phyloP scores from a whole-genome alignment of 2,329 filamentous ascomycete genomes.

The Aspergillus ochraceus region DNA sequence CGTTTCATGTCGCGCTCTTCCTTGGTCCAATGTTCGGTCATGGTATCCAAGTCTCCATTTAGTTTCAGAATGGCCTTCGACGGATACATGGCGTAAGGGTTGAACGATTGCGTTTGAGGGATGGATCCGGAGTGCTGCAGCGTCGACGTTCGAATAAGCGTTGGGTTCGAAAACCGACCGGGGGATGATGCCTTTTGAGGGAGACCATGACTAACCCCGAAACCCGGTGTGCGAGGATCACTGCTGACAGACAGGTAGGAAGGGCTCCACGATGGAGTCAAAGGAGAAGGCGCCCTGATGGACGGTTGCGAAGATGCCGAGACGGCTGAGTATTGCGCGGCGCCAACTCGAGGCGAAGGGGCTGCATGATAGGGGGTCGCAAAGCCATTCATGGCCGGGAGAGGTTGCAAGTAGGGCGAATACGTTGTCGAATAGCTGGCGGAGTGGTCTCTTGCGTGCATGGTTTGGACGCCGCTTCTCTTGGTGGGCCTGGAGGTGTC shows the following conservation, averaged over 20 bases:
- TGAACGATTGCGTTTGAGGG: constrained; percentile 60
- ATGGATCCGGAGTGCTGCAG: constrained; percentile 56
- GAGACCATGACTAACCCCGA: constrained; percentile 40
- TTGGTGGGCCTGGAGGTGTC: constrained; percentile 52
- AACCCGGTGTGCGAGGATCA: constrained; percentile 44
- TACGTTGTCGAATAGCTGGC: constrained; percentile 54
- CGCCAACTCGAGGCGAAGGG: constrained; percentile 42
- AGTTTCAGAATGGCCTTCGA: constrained; percentile 84
- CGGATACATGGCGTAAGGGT: constrained; percentile 78
- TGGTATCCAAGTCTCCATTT: constrained; percentile 77
- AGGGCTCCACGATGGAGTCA: constrained; percentile 49
- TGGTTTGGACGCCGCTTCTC: constrained; percentile 48
- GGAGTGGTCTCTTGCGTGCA: constrained; percentile 50
- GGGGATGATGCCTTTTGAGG: constrained; percentile 48
- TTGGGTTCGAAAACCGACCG: constrained; percentile 52
- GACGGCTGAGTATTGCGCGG: constrained; percentile 43
- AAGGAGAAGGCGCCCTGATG: constrained; percentile 51
- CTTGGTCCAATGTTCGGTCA: constrained; percentile 78
- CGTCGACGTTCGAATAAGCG: constrained; percentile 67
- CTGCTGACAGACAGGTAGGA: constrained; percentile 49
- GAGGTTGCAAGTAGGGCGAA: constrained; percentile 53
- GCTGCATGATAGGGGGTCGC: constrained; percentile 37
- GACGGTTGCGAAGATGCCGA: constrained; percentile 44
- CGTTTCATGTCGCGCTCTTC: constrained; percentile 79
- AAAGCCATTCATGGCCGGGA: constrained; percentile 42